These are phyloP conservation scores for Naganishia vaughanmartiniae DNA, from an alignment of 768 basidiomycete genomes.

Conservation along the genomic window DNA sequence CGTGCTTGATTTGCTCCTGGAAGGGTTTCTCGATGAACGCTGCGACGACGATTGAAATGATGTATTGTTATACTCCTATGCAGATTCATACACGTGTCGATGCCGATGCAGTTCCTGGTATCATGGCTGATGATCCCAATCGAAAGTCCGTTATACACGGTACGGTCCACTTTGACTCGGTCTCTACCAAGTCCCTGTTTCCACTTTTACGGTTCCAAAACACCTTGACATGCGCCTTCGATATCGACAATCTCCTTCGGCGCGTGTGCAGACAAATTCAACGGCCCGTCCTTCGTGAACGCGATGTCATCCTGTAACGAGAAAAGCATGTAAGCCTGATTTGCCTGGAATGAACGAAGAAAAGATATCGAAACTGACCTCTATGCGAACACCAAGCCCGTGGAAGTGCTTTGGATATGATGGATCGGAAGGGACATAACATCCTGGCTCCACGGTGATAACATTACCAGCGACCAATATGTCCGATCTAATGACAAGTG, in stretches of 20 bases:
- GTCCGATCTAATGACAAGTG: background rate
- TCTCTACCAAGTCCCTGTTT: background rate
- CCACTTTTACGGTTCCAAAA: constrained; percentile 30
- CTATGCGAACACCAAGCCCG: constrained; percentile 86
- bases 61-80: too few species aligned
- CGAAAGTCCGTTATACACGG: too few species aligned
- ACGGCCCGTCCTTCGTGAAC: constrained; percentile 44
- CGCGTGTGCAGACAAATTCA: constrained; percentile 47
- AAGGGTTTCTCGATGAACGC: too few species aligned
- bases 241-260: constrained; percentile 53
- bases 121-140: too few species aligned
- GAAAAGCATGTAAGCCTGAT: background rate
- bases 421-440: constrained; percentile 79
- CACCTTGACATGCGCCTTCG: constrained; percentile 49
- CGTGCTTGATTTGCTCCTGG: too few species aligned
- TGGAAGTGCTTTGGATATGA: constrained; percentile 85
- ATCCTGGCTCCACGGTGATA: constrained; percentile 79
- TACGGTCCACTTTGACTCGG: too few species aligned
- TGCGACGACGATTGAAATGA: too few species aligned
- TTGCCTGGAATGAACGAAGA: background rate
- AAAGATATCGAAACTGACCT: constrained; percentile 57
- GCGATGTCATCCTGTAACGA: constrained; percentile 50
- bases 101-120: too few species aligned
- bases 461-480: constrained; percentile 76
- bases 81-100: too few species aligned